Conservation (phyloP, 768 basidiomycete genomes). For the Suillus bovinus region DNA sequence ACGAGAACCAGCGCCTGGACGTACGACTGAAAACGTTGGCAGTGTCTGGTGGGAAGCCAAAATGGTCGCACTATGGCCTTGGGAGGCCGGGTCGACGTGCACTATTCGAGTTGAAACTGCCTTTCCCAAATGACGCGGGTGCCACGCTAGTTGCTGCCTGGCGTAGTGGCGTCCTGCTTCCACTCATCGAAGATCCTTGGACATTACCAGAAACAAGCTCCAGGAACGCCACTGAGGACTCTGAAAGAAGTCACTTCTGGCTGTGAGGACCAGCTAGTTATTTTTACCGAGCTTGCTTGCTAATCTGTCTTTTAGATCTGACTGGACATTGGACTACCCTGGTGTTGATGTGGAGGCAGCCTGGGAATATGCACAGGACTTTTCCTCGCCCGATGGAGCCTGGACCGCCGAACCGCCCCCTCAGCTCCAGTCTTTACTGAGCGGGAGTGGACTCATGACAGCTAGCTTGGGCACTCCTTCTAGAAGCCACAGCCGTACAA, state of each 20-base stretch:
- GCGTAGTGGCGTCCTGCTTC: slow-evolving; percentile 79
- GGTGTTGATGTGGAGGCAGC: slow-evolving; percentile 80
- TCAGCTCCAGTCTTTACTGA: slow-evolving; percentile 66
- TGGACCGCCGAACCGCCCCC: slow-evolving; percentile 77
- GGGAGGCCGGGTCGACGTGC: slow-evolving; percentile 67
- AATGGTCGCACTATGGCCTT: slow-evolving; percentile 79
- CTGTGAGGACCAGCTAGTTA: slow-evolving; percentile 51
- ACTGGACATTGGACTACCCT: slow-evolving; percentile 86
- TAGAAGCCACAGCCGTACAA: slow-evolving; percentile 30
- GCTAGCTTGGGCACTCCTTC: slow-evolving; percentile 49
- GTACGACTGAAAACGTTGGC: slow-evolving; percentile 82
- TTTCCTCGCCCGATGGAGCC: slow-evolving; percentile 68
- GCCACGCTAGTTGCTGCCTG: slow-evolving; percentile 59
- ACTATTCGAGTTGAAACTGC: slow-evolving; percentile 74
- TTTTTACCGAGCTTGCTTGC: neutral
- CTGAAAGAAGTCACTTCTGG: slow-evolving; percentile 87
- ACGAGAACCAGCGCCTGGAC: slow-evolving; percentile 89
- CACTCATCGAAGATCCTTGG: slow-evolving; percentile 74
- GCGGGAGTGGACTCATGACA: slow-evolving; percentile 56
- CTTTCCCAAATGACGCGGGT: slow-evolving; percentile 53
- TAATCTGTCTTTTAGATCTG: slow-evolving; percentile 53
- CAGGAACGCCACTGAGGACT: slow-evolving; percentile 52
- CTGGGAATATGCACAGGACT: slow-evolving; percentile 86
- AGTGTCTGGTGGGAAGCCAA: slow-evolving; percentile 73
- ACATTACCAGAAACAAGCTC: slow-evolving; percentile 61